Conservation (phyloP, 148 eudicot species). For the Spergularia bocconei region DNA sequence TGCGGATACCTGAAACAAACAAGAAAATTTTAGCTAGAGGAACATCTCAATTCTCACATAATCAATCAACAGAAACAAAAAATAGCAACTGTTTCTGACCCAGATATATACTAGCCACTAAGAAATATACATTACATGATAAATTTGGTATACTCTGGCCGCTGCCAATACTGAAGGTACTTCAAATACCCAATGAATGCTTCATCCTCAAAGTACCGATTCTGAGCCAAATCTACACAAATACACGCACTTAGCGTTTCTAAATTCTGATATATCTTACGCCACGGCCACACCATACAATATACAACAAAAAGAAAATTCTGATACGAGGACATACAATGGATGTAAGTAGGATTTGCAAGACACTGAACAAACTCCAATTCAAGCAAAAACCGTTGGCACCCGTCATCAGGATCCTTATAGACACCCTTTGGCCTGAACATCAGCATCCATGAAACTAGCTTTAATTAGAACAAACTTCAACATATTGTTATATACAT, state of each 20-base stretch:
- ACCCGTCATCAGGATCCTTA: conserved; percentile 89
- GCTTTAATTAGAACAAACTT: background rate
- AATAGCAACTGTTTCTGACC: background rate
- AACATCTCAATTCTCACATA: background rate
- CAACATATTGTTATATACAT: too few species aligned
- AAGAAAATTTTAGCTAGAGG: background rate
- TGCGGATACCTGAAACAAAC: conserved; percentile 74
- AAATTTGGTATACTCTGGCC: conserved; percentile 83
- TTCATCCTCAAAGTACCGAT: conserved; percentile 94
- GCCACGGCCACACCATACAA: background rate
- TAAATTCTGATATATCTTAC: background rate
- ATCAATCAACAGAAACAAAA: background rate
- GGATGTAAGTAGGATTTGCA: conserved; percentile 88
- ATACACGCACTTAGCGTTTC: background rate
- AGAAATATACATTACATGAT: conserved; percentile 55
- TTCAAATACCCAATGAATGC: conserved; percentile 94
- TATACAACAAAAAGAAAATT: background rate
- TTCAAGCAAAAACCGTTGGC: conserved; percentile 83
- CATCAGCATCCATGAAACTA: background rate
- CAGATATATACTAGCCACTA: background rate
- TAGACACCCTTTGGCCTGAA: conserved; percentile 56
- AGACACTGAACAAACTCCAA: conserved; percentile 89
- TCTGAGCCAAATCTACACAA: conserved; percentile 86
- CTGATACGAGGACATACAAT: conserved; percentile 43
- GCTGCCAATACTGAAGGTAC: conserved; percentile 96